phyloP scores from a whole-genome alignment of 306 rosid genomes.

The Sicyos edulis region DNA sequence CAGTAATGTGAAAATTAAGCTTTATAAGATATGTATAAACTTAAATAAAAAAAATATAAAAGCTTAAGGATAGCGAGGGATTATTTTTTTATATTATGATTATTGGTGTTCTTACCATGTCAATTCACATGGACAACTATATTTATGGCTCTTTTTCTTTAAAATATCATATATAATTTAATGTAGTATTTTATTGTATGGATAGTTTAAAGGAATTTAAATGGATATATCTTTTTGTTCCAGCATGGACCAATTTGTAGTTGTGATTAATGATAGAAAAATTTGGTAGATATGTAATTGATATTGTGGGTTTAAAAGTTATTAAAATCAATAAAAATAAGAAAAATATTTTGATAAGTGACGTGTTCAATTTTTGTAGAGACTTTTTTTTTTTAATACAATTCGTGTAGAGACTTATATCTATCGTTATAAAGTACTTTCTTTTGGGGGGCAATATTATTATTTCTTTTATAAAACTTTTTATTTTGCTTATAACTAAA shows the following conservation, averaged over 20 bases:
- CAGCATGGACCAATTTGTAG: slow-evolving; percentile 5
- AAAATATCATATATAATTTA: not conserved
- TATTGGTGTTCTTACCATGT: not conserved
- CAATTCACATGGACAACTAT: not conserved
- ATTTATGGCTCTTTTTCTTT: not conserved
- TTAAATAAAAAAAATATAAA: not conserved
- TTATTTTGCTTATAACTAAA: no score
- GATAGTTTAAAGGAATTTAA: not conserved
- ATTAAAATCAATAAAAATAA: no score
- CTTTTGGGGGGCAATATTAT: no score
- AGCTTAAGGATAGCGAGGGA: not conserved
- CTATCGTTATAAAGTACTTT: no score
- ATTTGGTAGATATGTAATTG: not conserved
- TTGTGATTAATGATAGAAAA: slow-evolving; percentile 2
- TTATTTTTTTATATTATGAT: not conserved
- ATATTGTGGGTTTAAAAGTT: no score
- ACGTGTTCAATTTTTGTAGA: no score
- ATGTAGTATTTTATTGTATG: not conserved
- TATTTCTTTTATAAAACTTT: no score
- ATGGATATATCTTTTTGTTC: not conserved
- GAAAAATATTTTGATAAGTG: no score
- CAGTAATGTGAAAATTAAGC: not conserved
- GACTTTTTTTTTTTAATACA: no score
- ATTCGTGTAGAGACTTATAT: no score
- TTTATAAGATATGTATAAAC: no score